Conservation (phyloP, 805 yeast genomes). For the Komagataella pseudopastoris region DNA sequence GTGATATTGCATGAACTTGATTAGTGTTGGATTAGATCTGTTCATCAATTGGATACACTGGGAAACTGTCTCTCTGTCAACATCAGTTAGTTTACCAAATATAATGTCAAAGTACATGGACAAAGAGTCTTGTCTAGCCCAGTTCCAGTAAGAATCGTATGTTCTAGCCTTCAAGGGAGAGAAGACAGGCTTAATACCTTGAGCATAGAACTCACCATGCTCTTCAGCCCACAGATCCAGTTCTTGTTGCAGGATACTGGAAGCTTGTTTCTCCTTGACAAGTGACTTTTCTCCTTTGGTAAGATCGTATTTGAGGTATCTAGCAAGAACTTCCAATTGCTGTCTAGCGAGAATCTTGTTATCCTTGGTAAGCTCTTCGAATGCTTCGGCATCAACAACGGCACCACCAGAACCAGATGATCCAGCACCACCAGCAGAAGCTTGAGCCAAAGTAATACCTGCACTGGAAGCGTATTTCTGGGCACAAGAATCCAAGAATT, state of each 20-base stretch:
- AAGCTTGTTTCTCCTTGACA: conserved; percentile 75
- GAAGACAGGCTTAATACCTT: conserved; percentile 83
- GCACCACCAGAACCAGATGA: conserved; percentile 66
- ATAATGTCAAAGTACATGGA: conserved; percentile 91
- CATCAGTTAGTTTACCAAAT: conserved; percentile 80
- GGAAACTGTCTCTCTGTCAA: conserved; percentile 91
- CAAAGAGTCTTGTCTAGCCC: conserved; percentile 97
- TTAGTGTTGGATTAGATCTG: conserved; percentile 85
- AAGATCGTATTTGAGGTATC: conserved; percentile 86
- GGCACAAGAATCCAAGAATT: conserved; percentile 69
- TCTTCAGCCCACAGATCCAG: conserved; percentile 84
- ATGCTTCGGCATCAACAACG: conserved; percentile 88
- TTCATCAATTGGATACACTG: conserved; percentile 97
- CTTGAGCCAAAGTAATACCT: conserved; percentile 65
- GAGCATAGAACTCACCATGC: conserved; percentile 87
- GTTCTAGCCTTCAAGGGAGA: conserved; percentile 88
- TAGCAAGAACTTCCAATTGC: conserved; percentile 85
- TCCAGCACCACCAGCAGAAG: conserved; percentile 39
- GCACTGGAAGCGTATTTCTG: conserved; percentile 75
- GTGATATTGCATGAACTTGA: conserved; percentile 93
- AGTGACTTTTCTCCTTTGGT: conserved; percentile 81
- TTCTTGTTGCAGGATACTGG: conserved; percentile 73
- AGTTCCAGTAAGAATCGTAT: conserved; percentile 97
- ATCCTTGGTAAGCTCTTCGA: conserved; percentile 68
- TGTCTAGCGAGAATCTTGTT: conserved; percentile 59